Evolutionary conservation across 305 asterid species (phyloP), one percentile per base, ranked within the genome.

Genomic region (Fraxinus sp.): DNA sequence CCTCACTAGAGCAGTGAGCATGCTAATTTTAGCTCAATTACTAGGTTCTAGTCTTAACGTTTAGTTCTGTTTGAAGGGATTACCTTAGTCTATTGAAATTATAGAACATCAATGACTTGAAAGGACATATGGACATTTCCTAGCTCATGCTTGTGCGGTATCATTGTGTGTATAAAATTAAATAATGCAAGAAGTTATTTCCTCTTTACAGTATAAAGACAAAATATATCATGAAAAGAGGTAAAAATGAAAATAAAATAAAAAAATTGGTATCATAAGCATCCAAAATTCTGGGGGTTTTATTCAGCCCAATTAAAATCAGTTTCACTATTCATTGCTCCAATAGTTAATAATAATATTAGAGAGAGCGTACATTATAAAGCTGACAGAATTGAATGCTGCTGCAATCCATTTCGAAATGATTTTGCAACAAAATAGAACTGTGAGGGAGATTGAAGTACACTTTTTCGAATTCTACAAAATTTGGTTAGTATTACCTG

Each of bases 61-160:
- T 28, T 41, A 59, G 26, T 79, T 35, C 80, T 32, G 30, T 22
- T 36, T 66, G 78, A 41, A 72, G 81, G 74, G 52, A 44, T 68
- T 78, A 59, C 80, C 9, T 84, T 77, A 81, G 36, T 74, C 39
- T 77, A 16, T 64, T 52, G 28, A 46, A 30, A 30, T 79, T 72
- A 28, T 75, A 36, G 80, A 16, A 26, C 72, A 44, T 62, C 80
- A 44, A 18, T 59, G 74, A 41, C 78, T 44, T 46, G 22, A 68
- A 64, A 82, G 80, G 36, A 75, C 72, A 46, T 80, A 13, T 6
- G 14, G 35, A 64, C 28, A 2, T 66, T 28, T 62, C 32, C 71
- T 66, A 66, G 20, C 18, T 26, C 37, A 11, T 1, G 8, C 33
- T 66, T 66, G n/a, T 24, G 36, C 18, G 7, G 74, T 66, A 28